Evolutionary conservation across 495 filamentous ascomycete genomes (phyloP), one percentile per base, ranked within the genome.

Genomic region (Hamigera avellanea): DNA sequence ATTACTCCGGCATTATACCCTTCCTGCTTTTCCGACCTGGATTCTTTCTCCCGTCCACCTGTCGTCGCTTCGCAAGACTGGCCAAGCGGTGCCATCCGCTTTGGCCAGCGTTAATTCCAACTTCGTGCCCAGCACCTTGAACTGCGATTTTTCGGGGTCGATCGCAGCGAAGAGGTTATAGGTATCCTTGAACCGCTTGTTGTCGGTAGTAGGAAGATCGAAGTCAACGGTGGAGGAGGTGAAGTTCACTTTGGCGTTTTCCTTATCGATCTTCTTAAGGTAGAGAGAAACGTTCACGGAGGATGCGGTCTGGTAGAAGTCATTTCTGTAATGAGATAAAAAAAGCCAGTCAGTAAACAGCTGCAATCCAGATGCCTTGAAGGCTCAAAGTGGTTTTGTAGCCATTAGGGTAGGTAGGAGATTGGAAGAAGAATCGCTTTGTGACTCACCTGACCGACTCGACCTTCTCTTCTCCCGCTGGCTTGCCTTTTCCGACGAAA

Each of bases 221-320:
- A 98, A 66, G 7, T 66, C 61, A 32, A 95, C 54, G 2, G 67
- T 54, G 26, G 67, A 66, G 14, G 66, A 41, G 26, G 64, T 46
- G 53, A 96, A 87, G 10, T 70, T 59, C 8, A 96, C 73, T 40
- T 64, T 76, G 26, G 86, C 81, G 5, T 60, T 71, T 13, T 74
- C 70, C 59, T 86, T 91, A 52, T 93, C 78, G 47, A 98, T 93
- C 64, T 94, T 98, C 70, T 96, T 98, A 23, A 95, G 72, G 63
- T 91, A 98, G 37, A 95, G 77, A 13, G 84, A 91, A 6, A 84
- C 86, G 45, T 93, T 95, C 28, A 94, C 83, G 14, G 81, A 73
- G 6, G 73, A 71, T 15, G 79, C 62, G 1, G 91, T 96, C 62
- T 98, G 91, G 64, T 96, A 98, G 65, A 91, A 98, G 56, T 98